A percentile compares a stretch with the other conserved stretches of the same genome.
Conservation (phyloP, 2,329 filamentous ascomycete species). For the Acephala macrosclerotiorum region DNA sequence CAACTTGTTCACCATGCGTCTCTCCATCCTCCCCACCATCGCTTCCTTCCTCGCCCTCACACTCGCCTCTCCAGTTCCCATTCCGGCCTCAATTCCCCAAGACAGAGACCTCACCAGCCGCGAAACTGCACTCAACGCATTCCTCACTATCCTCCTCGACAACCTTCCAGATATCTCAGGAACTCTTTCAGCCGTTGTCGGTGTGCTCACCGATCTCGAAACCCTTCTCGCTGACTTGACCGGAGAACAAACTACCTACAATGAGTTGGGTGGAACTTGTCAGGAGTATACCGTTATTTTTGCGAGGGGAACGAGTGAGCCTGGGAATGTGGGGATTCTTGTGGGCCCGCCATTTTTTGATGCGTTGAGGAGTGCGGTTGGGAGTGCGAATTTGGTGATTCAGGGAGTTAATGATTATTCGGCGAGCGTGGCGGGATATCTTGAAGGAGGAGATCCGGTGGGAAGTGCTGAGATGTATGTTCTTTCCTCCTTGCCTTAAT, state of each 20-base stretch:
- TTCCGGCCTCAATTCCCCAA: not conserved
- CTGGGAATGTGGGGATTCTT: slow-evolving; percentile 53
- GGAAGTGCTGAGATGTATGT: slow-evolving; percentile 40
- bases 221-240: slow-evolving; percentile 31
- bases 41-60: slow-evolving; percentile 9
- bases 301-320: slow-evolving; percentile 56
- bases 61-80: not conserved
- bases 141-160: slow-evolving; percentile 20
- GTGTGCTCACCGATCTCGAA: slow-evolving; percentile 37
- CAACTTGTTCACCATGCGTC: not conserved
- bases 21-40: not conserved
- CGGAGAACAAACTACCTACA: slow-evolving; percentile 38
- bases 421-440: slow-evolving; percentile 42
- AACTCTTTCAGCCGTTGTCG: slow-evolving; percentile 27
- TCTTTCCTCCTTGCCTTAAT: not conserved
- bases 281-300: slow-evolving; percentile 53
- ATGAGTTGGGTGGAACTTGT: slow-evolving; percentile 35
- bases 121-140: slow-evolving; percentile 18
- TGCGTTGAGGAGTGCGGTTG: slow-evolving; percentile 34
- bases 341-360: slow-evolving; percentile 42
- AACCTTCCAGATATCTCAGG: slow-evolving; percentile 33
- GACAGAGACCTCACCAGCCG: slow-evolving; percentile 5
- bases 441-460: slow-evolving; percentile 37
- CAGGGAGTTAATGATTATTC: slow-evolving; percentile 44
- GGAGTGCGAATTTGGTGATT: slow-evolving; percentile 33